These are phyloP conservation scores for Phytophthora citricola DNA, from an alignment of 352 stramenopile genomes.

Conservation along the genomic window DNA sequence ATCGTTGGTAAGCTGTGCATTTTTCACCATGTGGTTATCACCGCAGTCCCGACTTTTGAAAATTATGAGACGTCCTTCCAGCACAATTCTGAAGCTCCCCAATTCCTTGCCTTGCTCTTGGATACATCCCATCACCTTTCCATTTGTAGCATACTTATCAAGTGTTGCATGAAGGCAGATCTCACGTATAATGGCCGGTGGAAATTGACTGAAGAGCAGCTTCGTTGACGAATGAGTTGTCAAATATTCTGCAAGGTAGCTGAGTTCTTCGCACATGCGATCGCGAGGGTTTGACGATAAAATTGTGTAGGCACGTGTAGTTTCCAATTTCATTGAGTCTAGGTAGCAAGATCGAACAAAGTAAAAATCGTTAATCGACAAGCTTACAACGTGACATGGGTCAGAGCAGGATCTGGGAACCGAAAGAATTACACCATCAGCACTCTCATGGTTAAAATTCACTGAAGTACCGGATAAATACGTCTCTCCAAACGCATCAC, in stretches of 20 bases:
- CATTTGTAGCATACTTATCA: conserved; percentile 33
- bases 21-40: no score
- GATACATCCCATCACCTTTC: conserved; percentile 41
- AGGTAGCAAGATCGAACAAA: conserved; percentile 26
- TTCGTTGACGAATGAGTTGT: conserved; percentile 32
- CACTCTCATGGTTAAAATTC: neutral
- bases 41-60: conserved; percentile 35
- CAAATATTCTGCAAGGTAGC: conserved; percentile 43
- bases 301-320: conserved; percentile 28
- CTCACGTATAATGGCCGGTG: conserved; percentile 32
- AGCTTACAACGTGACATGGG: conserved; percentile 27
- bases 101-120: conserved; percentile 45
- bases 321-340: conserved; percentile 35
- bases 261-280: conserved; percentile 52
- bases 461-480: conserved; percentile 11
- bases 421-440: conserved; percentile 43
- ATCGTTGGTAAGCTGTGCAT: no score
- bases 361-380: conserved; percentile 43
- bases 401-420: conserved; percentile 24
- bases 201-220: conserved; percentile 53
- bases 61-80: conserved; percentile 52
- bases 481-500: conserved; percentile 49
- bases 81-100: conserved; percentile 40
- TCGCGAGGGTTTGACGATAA: conserved; percentile 43
- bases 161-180: conserved; percentile 43